Percentiles rank a stretch among this genome's conserved stretches.
Conservation (phyloP, 768 basidiomycete species). For the Mrakia frigida region DNA sequence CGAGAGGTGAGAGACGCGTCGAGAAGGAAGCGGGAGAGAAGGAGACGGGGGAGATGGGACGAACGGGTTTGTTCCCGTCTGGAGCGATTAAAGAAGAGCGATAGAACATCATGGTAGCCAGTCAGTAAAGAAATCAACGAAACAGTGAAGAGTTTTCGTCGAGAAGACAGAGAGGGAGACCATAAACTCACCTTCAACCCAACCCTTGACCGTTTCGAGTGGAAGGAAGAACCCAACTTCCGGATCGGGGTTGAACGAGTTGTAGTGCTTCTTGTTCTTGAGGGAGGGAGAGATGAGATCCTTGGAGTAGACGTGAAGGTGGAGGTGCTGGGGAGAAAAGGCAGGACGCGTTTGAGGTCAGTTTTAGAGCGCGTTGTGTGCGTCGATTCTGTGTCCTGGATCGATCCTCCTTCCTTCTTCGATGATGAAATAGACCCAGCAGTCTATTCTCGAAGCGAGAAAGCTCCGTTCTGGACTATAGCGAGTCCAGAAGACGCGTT, state of each 20-base stretch:
- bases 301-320: constrained; percentile 27
- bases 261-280: constrained; percentile 33
- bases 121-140: background rate
- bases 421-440: too few relatives aligned
- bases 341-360: background rate
- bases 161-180: background rate
- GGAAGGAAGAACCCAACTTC: constrained; percentile 24
- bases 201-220: constrained; percentile 13
- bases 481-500: too few relatives aligned
- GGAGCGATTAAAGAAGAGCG: background rate
- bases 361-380: background rate
- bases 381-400: too few relatives aligned
- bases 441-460: too few relatives aligned
- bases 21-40: background rate
- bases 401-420: too few relatives aligned
- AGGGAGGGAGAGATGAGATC: constrained; percentile 28
- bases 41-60: background rate
- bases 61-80: constrained; percentile 11
- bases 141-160: background rate
- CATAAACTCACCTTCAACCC: constrained; percentile 28
- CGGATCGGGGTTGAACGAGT: constrained; percentile 23
- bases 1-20: background rate
- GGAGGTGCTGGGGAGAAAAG: constrained; percentile 18
- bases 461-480: too few relatives aligned
- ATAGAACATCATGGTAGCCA: background rate